Percentiles rank a stretch among this genome's conserved stretches.
Conservation (phyloP, 768 basidiomycete genomes). For the Agrocybe praecox region DNA sequence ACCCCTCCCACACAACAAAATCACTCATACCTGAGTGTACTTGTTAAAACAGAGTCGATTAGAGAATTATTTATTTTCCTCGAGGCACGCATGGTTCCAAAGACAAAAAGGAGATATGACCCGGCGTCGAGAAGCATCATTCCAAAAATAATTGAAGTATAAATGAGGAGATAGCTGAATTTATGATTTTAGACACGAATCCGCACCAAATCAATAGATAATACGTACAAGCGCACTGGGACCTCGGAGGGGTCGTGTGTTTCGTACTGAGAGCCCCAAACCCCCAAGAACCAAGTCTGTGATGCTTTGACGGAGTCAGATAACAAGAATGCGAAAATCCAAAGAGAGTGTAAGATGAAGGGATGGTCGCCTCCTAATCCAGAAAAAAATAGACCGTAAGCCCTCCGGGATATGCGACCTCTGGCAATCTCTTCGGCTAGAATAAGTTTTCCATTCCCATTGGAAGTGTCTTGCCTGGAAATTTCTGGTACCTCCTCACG, state of each 20-base stretch:
- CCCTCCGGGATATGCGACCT: conserved; percentile 3
- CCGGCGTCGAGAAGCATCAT: conserved; percentile 27
- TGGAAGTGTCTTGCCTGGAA: conserved; percentile 14
- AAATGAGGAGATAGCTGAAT: conserved; percentile 44
- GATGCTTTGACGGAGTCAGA: conserved; percentile 24
- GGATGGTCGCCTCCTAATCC: conserved; percentile 36
- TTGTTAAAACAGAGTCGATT: conserved; percentile 52
- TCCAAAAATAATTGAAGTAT: conserved; percentile 10
- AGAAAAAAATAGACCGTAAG: conserved; percentile 35
- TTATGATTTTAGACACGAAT: not conserved
- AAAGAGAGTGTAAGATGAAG: conserved; percentile 29
- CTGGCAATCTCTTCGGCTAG: conserved; percentile 61
- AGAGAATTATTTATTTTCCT: conserved; percentile 53
- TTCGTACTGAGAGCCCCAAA: conserved; percentile 47
- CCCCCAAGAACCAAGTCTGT: conserved; percentile 46
- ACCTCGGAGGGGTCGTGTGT: conserved; percentile 30
- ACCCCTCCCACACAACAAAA: conserved; percentile 12
- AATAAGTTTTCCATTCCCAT: conserved; percentile 59
- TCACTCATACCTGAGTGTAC: conserved; percentile 56
- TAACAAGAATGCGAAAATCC: conserved; percentile 13
- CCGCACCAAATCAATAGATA: not conserved
- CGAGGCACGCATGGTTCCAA: conserved; percentile 54
- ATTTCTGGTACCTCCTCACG: conserved; percentile 15
- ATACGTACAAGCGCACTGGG: conserved; percentile 35
- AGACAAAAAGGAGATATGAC: conserved; percentile 41